phyloP scores from a whole-genome alignment of 495 filamentous ascomycete genomes.

The Tuber indicum region DNA sequence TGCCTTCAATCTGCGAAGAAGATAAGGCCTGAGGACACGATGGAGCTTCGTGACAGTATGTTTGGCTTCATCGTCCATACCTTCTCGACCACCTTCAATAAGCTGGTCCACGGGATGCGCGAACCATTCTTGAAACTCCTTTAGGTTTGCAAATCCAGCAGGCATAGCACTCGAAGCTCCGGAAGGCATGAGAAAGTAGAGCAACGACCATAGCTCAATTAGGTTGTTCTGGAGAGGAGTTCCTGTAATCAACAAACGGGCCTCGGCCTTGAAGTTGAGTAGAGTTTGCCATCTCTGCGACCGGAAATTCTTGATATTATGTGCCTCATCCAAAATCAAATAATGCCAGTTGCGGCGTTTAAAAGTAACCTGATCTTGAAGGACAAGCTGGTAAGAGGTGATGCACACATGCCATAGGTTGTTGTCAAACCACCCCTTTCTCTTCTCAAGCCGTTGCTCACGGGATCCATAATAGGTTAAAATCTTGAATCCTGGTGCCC shows the following conservation, averaged over 20 bases:
- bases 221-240: slow-evolving; percentile 97
- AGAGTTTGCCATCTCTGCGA: slow-evolving; percentile 94
- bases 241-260: slow-evolving; percentile 83
- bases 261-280: slow-evolving; percentile 80
- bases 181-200: slow-evolving; percentile 92
- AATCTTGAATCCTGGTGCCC: slow-evolving; percentile 96
- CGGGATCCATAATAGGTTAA: slow-evolving; percentile 91
- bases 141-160: slow-evolving; percentile 79
- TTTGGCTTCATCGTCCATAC: slow-evolving; percentile 86
- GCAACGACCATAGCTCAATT: slow-evolving; percentile 90
- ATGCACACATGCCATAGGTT: slow-evolving; percentile 94
- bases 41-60: slow-evolving; percentile 86
- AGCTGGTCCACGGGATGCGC: slow-evolving; percentile 89
- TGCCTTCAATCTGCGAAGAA: slow-evolving; percentile 86
- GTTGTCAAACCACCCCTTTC: slow-evolving; percentile 82
- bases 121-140: slow-evolving; percentile 91
- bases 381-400: slow-evolving; percentile 92
- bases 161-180: slow-evolving; percentile 65
- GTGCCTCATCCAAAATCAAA: slow-evolving; percentile 96
- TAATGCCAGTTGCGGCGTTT: slow-evolving; percentile 94
- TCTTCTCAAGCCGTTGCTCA: slow-evolving; percentile 85
- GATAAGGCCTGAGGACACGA: slow-evolving; percentile 83
- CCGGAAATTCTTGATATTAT: slow-evolving; percentile 99
- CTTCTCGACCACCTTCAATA: slow-evolving; percentile 83
- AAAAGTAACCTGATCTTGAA: slow-evolving; percentile 88